Conservation (phyloP, 2,329 filamentous ascomycete genomes). For the Talaromyces sp. region DNA sequence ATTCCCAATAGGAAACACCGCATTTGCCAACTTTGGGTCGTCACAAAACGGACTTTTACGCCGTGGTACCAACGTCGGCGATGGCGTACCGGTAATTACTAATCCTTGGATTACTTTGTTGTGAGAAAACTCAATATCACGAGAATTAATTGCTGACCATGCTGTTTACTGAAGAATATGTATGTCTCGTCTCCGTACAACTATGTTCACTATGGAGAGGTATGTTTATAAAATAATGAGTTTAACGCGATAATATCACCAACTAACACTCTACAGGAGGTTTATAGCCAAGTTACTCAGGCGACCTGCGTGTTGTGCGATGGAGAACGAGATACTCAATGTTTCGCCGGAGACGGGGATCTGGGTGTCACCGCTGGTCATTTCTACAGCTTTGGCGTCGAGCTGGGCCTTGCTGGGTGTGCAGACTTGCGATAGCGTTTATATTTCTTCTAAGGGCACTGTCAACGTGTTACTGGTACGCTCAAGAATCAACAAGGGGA, state of each 20-base stretch:
- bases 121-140: neutral
- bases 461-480: no score
- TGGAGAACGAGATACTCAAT: neutral
- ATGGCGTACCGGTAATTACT: neutral
- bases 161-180: neutral
- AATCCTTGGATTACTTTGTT: neutral
- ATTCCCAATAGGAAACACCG: conserved; percentile 25
- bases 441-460: no score
- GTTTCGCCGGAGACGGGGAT: neutral
- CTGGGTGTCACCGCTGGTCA: neutral
- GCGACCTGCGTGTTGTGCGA: neutral
- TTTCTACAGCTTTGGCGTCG: neutral
- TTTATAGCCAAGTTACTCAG: neutral
- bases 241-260: neutral
- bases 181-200: neutral
- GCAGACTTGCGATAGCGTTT: no score
- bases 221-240: neutral
- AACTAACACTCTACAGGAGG: neutral
- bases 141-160: neutral
- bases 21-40: neutral
- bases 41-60: neutral
- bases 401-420: neutral
- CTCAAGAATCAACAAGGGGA: no score
- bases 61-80: neutral
- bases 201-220: neutral